These are phyloP conservation scores for Tranzscheliella williamsii DNA, from an alignment of 1,284 basidiomycete species.

Conservation along the genomic window DNA sequence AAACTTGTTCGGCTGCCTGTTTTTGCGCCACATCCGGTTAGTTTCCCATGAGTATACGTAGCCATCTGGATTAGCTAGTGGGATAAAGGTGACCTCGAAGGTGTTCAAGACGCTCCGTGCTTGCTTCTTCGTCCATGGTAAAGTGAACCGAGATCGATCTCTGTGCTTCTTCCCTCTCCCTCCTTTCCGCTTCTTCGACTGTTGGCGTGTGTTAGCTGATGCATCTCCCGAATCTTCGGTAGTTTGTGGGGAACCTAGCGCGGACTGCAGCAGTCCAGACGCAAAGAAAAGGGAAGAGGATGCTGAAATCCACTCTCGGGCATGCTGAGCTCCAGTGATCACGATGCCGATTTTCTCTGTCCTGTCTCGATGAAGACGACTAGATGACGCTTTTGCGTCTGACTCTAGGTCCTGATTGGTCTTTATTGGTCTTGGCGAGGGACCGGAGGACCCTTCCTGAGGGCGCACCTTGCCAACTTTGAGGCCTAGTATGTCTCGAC, in stretches of 20 bases:
- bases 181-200: conserved; percentile 5
- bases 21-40: conserved; percentile 83
- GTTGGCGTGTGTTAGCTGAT: not conserved
- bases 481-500: conserved; percentile 15
- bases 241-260: conserved; percentile 1
- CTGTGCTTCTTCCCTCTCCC: not conserved
- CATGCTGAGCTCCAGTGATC: conserved; percentile 28
- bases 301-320: conserved; percentile 73
- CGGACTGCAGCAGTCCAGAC: conserved; percentile 12
- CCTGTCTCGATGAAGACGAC: not conserved
- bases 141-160: not conserved
- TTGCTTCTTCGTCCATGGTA: conserved; percentile 7
- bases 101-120: conserved; percentile 65
- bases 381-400: conserved; percentile 1
- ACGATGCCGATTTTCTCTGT: conserved; percentile 17
- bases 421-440: conserved; percentile 1
- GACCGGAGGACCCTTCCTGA: not conserved
- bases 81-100: conserved; percentile 76
- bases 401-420: conserved; percentile 1
- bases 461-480: conserved; percentile 8
- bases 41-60: conserved; percentile 70
- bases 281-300: conserved; percentile 72
- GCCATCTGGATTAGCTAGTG: conserved; percentile 81
- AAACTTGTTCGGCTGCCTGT: conserved; percentile 66
- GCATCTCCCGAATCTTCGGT: not conserved